phyloP scores from a whole-genome alignment of 345 rosid genomes.

The Hibiscus mutabilis region DNA sequence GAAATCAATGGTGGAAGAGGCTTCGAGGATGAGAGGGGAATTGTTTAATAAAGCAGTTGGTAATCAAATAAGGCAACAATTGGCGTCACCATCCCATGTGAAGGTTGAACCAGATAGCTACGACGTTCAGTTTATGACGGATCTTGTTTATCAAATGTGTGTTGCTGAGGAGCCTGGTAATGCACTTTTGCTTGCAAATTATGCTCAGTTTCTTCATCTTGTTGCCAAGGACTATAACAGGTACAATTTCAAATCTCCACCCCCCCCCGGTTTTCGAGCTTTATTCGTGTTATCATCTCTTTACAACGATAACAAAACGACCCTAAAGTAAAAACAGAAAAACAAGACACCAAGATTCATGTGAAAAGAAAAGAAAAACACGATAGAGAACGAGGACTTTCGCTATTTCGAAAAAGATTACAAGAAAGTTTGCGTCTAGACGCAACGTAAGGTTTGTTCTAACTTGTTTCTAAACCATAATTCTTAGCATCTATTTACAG shows the following conservation, averaged over 20 bases:
- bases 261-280: too few relatives aligned
- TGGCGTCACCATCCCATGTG: slow-evolving; percentile 37
- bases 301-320: too few relatives aligned
- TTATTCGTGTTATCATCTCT: too few relatives aligned
- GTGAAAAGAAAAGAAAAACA: too few relatives aligned
- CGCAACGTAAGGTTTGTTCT: too few relatives aligned
- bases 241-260: slow-evolving; percentile 11
- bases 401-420: too few relatives aligned
- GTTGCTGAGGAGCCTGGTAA: slow-evolving; percentile 56
- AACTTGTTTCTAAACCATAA: too few relatives aligned
- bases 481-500: too few relatives aligned
- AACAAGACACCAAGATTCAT: too few relatives aligned
- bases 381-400: too few relatives aligned
- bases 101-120: slow-evolving; percentile 38
- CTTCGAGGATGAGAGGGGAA: slow-evolving; percentile 34
- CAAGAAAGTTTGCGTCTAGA: too few relatives aligned
- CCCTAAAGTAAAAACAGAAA: too few relatives aligned
- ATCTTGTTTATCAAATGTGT: slow-evolving; percentile 47
- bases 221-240: slow-evolving; percentile 54
- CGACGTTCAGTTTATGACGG: slow-evolving; percentile 39
- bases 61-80: slow-evolving; percentile 34
- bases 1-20: slow-evolving; percentile 53
- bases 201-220: slow-evolving; percentile 62
- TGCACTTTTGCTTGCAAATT: slow-evolving; percentile 54
- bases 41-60: slow-evolving; percentile 39